Evolutionary conservation across 441 rosid genomes (phyloP), one percentile per base, ranked within the genome.

Genomic region (Metrosideros polymorpha): DNA sequence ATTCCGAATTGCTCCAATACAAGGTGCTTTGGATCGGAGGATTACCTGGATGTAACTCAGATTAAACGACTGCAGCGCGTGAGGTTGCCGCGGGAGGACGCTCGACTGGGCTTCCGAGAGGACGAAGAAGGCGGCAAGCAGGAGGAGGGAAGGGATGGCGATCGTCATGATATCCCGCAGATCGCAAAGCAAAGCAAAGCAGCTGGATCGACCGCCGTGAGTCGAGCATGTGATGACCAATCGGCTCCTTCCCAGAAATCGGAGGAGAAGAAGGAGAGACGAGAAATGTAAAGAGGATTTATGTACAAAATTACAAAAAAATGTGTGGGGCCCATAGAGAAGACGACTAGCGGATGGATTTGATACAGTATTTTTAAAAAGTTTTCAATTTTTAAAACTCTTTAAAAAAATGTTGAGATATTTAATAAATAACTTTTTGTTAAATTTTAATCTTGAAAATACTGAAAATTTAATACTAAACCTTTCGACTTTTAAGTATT

Each of bases 41-140:
- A 50, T 39, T 85, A 94, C 97, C 97, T 94, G 93, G 90, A 96
- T 93, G 87, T 93, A 91, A 87, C 93, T 93, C 88, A 93, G 92
- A 79, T 92, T 96, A 87, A 92, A 92, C 52, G 93, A 87, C 3
- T 89, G 91, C 9, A 89, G 88, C 50, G 92, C 90, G 45, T 87
- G 95, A 86, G 96, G 95, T 82, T 91, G 83, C 22, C 5, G 49
- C 49, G 25, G 79, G 47, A 88, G 66, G 84, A 8, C 61, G 87
- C 54, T 87, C 4, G 92, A 85, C 84, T 90, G 88, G 42, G 93
- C 88, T 56, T 86, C 86, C 8, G 91, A 87, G 52, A 86, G 32
- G 85, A 35, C 2, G 45, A 89, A 57, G 27, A 83, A 51, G 63
- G 85, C 89, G 82, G 88, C 86, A 82, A 91, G 84, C 90, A 27